Conservation (phyloP, 164 flowering plant genomes). For the Stephania cephalantha region DNA sequence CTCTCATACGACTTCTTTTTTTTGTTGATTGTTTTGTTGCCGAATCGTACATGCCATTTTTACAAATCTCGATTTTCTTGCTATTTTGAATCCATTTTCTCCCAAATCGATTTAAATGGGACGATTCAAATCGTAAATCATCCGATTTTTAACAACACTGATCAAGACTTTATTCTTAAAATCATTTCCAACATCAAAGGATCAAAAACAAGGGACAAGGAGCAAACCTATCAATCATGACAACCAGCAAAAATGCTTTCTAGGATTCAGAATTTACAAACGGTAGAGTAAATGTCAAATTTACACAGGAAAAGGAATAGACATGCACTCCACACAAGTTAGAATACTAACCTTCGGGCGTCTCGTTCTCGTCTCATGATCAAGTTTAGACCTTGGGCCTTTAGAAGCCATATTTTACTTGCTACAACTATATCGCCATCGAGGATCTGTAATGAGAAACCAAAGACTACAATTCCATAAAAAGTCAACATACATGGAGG, state of each 20-base stretch:
- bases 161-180: too few relatives aligned
- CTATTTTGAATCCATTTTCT: too few relatives aligned
- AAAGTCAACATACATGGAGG: not conserved
- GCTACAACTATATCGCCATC: slow-evolving; percentile 16
- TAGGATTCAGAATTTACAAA: not conserved
- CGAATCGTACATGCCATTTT: too few relatives aligned
- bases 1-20: too few relatives aligned
- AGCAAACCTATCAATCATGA: not conserved
- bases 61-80: too few relatives aligned
- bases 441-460: slow-evolving; percentile 7
- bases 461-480: not conserved
- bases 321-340: not conserved
- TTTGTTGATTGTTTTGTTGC: too few relatives aligned
- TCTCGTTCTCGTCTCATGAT: slow-evolving; percentile 78
- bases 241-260: not conserved
- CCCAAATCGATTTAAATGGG: too few relatives aligned
- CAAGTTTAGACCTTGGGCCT: slow-evolving; percentile 81
- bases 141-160: too few relatives aligned
- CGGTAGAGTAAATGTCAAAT: not conserved
- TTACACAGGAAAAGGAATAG: not conserved
- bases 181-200: not conserved
- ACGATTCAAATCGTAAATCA: too few relatives aligned
- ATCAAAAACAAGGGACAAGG: not conserved
- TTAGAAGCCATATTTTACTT: slow-evolving; percentile 68
- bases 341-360: slow-evolving; percentile 71